A percentile compares a stretch with the other conserved stretches of the same genome.
Conservation (phyloP, 805 yeast species). For the Candida pini region DNA sequence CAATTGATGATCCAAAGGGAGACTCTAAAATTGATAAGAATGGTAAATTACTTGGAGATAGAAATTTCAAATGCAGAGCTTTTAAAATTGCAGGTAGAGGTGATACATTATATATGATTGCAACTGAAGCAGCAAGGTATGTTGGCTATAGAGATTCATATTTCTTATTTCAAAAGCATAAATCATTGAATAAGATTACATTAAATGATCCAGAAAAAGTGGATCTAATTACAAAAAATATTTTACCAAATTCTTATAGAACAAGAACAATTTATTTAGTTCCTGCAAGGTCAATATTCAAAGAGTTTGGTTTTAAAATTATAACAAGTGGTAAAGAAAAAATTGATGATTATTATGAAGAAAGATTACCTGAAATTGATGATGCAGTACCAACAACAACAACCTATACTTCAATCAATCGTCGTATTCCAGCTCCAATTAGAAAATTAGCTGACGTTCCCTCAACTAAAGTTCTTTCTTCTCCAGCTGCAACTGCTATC, state of each 20-base stretch:
- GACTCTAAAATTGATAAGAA: constrained; percentile 60
- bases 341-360: constrained; percentile 85
- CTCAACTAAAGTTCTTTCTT: too few species aligned
- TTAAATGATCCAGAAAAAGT: constrained; percentile 73
- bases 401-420: constrained; percentile 9
- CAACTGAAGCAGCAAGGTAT: constrained; percentile 94
- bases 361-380: constrained; percentile 51
- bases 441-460: too few species aligned
- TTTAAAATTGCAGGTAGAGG: constrained; percentile 66
- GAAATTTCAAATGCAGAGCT: constrained; percentile 67
- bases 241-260: constrained; percentile 85
- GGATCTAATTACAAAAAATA: constrained; percentile 72
- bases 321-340: constrained; percentile 75
- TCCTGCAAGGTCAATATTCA: constrained; percentile 81
- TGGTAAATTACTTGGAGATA: constrained; percentile 67
- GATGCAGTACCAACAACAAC: constrained; percentile 51
- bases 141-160: constrained; percentile 93
- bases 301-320: constrained; percentile 88
- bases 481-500: constrained; percentile 4
- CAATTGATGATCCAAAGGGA: constrained; percentile 76
- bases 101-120: constrained; percentile 73
- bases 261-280: constrained; percentile 87
- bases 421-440: not conserved
- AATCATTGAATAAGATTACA: constrained; percentile 65
- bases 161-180: constrained; percentile 81